These are phyloP conservation scores for Blastocystis sp. DNA, from an alignment of 352 stramenopile genomes.

Conservation along the genomic window DNA sequence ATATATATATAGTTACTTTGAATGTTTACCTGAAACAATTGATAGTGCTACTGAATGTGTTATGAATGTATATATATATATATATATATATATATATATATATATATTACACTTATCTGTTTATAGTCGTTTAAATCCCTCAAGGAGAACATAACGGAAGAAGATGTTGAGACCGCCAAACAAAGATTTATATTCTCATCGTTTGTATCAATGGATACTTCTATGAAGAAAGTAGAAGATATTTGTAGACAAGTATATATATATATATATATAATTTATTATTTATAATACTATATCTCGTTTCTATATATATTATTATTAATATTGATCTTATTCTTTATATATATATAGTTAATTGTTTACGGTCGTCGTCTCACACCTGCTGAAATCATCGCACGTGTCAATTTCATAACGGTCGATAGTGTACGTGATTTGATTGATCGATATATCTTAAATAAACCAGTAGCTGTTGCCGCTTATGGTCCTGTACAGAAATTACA, in stretches of 20 bases:
- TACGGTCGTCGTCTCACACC: conserved; percentile 82
- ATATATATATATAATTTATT: too few species aligned
- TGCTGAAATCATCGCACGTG: conserved; percentile 91
- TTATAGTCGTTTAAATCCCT: conserved; percentile 50
- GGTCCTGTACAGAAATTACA: conserved; percentile 19
- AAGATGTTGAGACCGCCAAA: conserved; percentile 82
- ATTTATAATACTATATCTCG: background rate
- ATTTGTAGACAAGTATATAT: conserved; percentile 94
- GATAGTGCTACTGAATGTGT: too few species aligned
- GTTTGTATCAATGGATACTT: conserved; percentile 93
- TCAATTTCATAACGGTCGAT: conserved; percentile 84
- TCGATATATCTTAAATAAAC: conserved; percentile 44
- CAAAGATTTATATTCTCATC: conserved; percentile 95
- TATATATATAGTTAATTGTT: too few species aligned
- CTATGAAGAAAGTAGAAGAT: conserved; percentile 91
- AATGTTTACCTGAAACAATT: too few species aligned
- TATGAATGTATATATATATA: too few species aligned
- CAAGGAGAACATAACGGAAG: conserved; percentile 78
- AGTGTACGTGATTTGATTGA: conserved; percentile 66
- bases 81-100: too few species aligned
- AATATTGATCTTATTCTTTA: too few species aligned
- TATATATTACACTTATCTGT: too few species aligned
- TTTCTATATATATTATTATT: background rate
- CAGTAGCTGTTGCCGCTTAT: conserved; percentile 20
- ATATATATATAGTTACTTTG: too few species aligned